A percentile compares a stretch with the other conserved stretches of the same genome.
Evolutionary conservation across 495 filamentous ascomycete genomes (phyloP).

Genomic region (Lasiosphaeria miniovina): DNA sequence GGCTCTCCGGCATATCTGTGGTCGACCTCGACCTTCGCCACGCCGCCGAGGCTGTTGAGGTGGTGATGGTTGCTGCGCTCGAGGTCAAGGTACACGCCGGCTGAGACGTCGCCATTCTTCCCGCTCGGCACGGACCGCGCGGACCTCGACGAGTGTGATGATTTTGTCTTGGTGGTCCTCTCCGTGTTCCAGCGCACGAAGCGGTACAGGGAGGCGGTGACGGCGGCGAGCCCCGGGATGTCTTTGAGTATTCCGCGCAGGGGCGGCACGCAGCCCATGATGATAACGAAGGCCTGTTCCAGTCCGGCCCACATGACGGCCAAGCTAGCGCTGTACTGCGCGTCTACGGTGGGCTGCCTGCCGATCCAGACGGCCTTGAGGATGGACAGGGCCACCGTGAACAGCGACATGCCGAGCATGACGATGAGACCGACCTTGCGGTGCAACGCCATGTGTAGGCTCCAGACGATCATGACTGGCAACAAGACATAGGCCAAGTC

Average conservation of each 20-base stretch:
- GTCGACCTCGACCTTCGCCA: too few relatives aligned
- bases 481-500: slow-evolving; percentile 19
- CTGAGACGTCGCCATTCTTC: too few relatives aligned
- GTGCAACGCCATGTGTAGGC: slow-evolving; percentile 19
- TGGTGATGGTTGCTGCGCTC: too few relatives aligned
- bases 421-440: slow-evolving; percentile 9
- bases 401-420: slow-evolving; percentile 1
- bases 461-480: slow-evolving; percentile 19
- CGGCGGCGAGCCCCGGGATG: too few relatives aligned
- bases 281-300: slow-evolving; percentile 22
- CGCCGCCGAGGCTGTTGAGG: too few relatives aligned
- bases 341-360: background rate
- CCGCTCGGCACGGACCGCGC: too few relatives aligned
- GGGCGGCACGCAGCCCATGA: slow-evolving; percentile 22
- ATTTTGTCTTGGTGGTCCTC: too few relatives aligned
- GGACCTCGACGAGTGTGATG: too few relatives aligned
- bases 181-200: too few relatives aligned
- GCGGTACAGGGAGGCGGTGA: too few relatives aligned
- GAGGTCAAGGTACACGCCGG: too few relatives aligned
- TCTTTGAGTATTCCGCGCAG: background rate
- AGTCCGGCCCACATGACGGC: background rate
- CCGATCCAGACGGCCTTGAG: background rate
- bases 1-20: too few relatives aligned
- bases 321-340: background rate
- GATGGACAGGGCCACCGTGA: slow-evolving; percentile 8